These are phyloP conservation scores for Thermothelomyces thermophilus DNA, from an alignment of 2,329 filamentous ascomycete species.

Conservation along the genomic window DNA sequence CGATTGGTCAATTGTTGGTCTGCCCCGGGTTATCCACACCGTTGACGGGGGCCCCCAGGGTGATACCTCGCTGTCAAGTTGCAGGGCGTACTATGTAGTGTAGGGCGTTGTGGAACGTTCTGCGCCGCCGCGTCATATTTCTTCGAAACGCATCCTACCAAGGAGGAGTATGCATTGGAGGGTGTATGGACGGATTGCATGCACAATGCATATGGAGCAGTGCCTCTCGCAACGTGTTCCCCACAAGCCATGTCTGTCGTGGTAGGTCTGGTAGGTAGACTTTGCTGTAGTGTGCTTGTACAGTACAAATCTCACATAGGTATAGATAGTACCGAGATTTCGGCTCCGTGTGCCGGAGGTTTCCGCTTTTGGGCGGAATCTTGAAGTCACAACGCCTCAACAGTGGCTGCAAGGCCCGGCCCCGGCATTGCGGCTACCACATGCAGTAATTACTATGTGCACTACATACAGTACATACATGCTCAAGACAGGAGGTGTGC, in stretches of 20 bases:
- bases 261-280: too few species aligned
- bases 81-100: neutral
- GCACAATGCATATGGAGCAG: too few species aligned
- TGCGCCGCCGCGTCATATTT: neutral
- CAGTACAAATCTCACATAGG: too few species aligned
- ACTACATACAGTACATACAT: too few species aligned
- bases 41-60: too few species aligned
- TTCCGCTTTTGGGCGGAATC: slow-evolving; percentile 2
- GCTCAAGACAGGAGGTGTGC: too few species aligned
- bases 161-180: too few species aligned
- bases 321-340: neutral
- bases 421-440: slow-evolving; percentile 3
- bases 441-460: neutral
- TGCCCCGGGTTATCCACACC: slow-evolving; percentile 8
- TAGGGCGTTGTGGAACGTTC: slow-evolving; percentile 1
- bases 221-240: too few species aligned
- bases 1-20: slow-evolving; percentile 15
- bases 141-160: too few species aligned
- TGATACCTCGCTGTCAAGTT: neutral
- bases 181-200: too few species aligned
- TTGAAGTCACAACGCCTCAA: neutral
- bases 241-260: too few species aligned
- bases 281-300: too few species aligned
- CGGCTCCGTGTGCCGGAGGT: slow-evolving; percentile 8
- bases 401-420: neutral